Evolutionary conservation across 495 filamentous ascomycete species (phyloP).

Genomic region (Astrothelium macrocarpum): DNA sequence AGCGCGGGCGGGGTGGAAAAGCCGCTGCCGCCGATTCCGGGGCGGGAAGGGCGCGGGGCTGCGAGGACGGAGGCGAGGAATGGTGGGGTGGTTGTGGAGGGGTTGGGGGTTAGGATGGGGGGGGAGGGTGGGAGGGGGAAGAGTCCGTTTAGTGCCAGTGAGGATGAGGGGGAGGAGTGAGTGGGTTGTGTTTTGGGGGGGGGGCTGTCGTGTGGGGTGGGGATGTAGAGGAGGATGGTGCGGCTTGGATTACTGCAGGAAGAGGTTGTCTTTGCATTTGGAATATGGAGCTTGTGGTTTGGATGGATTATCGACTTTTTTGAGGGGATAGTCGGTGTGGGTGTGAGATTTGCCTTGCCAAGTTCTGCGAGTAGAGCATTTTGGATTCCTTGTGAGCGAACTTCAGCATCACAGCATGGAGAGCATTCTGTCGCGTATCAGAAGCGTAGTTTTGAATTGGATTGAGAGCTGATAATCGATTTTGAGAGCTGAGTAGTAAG

Average conservation of each 20-base stretch:
- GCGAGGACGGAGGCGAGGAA: constrained; percentile 6
- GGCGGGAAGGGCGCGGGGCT: neutral
- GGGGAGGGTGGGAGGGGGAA: neutral
- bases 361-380: neutral
- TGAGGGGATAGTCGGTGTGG: too few species aligned
- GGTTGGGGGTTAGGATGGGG: neutral
- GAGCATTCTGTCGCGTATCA: neutral
- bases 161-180: constrained; percentile 6
- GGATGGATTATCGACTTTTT: too few species aligned
- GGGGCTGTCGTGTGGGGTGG: neutral
- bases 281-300: too few species aligned
- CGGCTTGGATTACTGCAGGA: neutral
- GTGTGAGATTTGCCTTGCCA: too few species aligned
- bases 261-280: too few species aligned
- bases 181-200: neutral
- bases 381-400: neutral
- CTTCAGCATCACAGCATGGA: neutral
- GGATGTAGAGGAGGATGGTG: neutral
- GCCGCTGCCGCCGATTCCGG: neutral
- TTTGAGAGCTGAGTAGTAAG: too few species aligned
- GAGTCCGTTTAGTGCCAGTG: constrained; percentile 5
- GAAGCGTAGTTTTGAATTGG: too few species aligned
- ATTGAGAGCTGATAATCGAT: too few species aligned
- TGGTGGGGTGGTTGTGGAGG: neutral
- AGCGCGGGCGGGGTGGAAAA: neutral